Percentiles rank a stretch among this genome's conserved stretches.
phyloP scores from a whole-genome alignment of 345 rosid species.

The Fremontodendron californicum region DNA sequence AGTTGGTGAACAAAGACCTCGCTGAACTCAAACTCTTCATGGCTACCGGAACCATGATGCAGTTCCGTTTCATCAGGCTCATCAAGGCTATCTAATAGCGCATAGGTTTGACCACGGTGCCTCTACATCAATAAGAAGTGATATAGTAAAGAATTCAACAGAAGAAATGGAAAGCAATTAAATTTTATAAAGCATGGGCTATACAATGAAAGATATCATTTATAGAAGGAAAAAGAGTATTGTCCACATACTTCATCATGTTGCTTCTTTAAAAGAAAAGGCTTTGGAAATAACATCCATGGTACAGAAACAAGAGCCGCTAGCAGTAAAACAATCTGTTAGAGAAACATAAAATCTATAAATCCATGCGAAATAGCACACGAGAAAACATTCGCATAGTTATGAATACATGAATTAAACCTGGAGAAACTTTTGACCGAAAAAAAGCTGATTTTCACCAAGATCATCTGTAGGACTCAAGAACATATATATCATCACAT shows the following conservation, averaged over 20 bases:
- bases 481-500: conserved; percentile 71
- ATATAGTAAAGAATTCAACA: neutral
- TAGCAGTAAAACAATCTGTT: conserved; percentile 47
- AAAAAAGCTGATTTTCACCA: conserved; percentile 61
- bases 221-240: neutral
- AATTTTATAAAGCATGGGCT: neutral
- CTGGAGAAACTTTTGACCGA: conserved; percentile 54
- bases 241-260: conserved; percentile 41
- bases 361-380: neutral
- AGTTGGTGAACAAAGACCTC: conserved; percentile 68
- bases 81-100: conserved; percentile 31
- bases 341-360: conserved; percentile 3
- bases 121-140: conserved; percentile 30
- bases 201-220: neutral
- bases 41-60: conserved; percentile 33
- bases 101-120: conserved; percentile 51
- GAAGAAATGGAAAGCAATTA: neutral
- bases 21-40: conserved; percentile 63
- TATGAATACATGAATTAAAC: conserved; percentile 25
- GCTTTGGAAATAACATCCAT: conserved; percentile 72
- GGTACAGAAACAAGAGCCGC: conserved; percentile 58
- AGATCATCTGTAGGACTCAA: conserved; percentile 56
- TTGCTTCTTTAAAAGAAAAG: conserved; percentile 58
- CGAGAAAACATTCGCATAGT: neutral
- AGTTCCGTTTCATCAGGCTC: conserved; percentile 40